Percentiles rank a stretch among this genome's conserved stretches.
Evolutionary conservation across 352 stramenopile species (phyloP).

Genomic region (Phytophthora kernoviae): DNA sequence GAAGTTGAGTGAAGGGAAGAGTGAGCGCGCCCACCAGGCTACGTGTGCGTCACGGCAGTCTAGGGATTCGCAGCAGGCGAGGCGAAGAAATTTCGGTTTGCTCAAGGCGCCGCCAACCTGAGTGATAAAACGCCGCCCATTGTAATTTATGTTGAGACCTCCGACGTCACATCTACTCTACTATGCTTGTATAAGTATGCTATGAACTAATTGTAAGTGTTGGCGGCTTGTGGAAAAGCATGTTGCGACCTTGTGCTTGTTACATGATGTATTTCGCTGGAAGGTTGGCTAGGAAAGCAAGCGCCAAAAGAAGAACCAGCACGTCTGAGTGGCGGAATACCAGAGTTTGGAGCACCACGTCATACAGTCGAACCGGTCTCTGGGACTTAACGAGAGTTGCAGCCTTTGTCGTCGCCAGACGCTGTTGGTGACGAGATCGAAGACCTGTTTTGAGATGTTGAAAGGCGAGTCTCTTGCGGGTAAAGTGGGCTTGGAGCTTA

Average conservation of each 20-base stretch:
- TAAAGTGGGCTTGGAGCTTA: constrained; percentile 42
- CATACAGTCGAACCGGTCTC: not conserved
- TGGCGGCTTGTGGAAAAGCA: not conserved
- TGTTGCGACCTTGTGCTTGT: not conserved
- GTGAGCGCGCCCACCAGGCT: constrained; percentile 3
- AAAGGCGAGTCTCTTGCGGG: constrained; percentile 54
- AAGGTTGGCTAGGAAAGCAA: constrained; percentile 30
- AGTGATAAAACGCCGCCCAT: constrained; percentile 36
- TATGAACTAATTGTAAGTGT: not conserved
- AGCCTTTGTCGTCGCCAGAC: not conserved
- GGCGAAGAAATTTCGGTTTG: constrained; percentile 17
- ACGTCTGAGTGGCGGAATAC: constrained; percentile 21
- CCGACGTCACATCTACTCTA: constrained; percentile 5
- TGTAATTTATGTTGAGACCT: constrained; percentile 55
- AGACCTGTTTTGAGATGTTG: constrained; percentile 35
- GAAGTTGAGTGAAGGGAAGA: constrained; percentile 20
- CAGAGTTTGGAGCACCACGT: constrained; percentile 5
- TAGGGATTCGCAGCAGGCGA: constrained; percentile 15
- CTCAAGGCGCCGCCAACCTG: constrained; percentile 24
- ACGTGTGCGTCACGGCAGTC: constrained; percentile 1
- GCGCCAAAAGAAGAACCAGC: constrained; percentile 27
- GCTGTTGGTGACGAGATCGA: constrained; percentile 9
- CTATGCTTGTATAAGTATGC: not conserved
- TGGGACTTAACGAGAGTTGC: not conserved
- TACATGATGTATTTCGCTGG: constrained; percentile 31